Conservation (phyloP, 2,329 filamentous ascomycete genomes). For the Clonostachys rhizophaga region DNA sequence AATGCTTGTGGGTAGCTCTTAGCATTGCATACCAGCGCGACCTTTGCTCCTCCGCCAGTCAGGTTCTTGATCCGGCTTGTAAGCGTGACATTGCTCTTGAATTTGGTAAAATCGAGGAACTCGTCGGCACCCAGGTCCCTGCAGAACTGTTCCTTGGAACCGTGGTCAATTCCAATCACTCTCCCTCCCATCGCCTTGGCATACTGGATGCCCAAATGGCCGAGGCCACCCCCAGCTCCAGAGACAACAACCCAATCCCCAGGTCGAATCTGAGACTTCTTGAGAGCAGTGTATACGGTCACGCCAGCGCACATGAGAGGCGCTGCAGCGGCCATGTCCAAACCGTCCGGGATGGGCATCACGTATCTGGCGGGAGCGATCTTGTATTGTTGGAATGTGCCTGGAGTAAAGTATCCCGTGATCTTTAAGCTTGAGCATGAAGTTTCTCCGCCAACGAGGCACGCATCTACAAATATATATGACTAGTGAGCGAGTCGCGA, state of each 20-base stretch:
- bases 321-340: slow-evolving; percentile 30
- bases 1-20: neutral
- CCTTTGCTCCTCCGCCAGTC: neutral
- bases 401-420: neutral
- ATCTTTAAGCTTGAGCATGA: neutral
- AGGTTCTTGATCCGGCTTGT: neutral
- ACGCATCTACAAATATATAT: neutral
- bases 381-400: slow-evolving; percentile 12
- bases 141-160: neutral
- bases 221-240: slow-evolving; percentile 36
- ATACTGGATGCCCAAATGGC: slow-evolving; percentile 2
- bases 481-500: neutral
- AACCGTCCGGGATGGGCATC: slow-evolving; percentile 28
- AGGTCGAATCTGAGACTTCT: slow-evolving; percentile 58
- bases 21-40: neutral
- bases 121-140: neutral
- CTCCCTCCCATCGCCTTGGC: neutral
- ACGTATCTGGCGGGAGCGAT: slow-evolving; percentile 28
- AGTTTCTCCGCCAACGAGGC: neutral
- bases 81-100: neutral
- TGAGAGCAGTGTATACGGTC: slow-evolving; percentile 66
- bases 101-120: neutral
- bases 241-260: slow-evolving; percentile 71
- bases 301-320: slow-evolving; percentile 66
- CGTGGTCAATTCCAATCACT: neutral